These are phyloP conservation scores for Microascus cirrosus DNA, from an alignment of 2,329 filamentous ascomycete species.

Conservation along the genomic window DNA sequence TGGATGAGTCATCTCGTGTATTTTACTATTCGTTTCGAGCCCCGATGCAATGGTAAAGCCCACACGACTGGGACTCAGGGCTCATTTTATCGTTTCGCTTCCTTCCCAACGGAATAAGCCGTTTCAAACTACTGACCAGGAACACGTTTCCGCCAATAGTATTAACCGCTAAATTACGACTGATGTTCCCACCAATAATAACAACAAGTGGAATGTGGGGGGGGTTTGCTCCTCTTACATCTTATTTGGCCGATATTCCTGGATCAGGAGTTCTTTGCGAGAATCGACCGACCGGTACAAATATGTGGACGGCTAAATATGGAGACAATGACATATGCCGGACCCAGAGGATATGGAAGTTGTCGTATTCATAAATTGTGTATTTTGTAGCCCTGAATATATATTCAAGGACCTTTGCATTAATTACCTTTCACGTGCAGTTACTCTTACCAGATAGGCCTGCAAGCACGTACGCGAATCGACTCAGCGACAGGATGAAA, in stretches of 20 bases:
- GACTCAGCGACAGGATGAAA: neutral
- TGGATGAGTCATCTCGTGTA: neutral
- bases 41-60: neutral
- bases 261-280: neutral
- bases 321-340: neutral
- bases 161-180: neutral
- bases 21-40: neutral
- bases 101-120: neutral
- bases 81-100: neutral
- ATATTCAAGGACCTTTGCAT: neutral
- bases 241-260: neutral
- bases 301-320: neutral
- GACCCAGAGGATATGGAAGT: neutral
- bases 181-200: neutral
- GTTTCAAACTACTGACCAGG: neutral
- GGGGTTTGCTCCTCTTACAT: neutral
- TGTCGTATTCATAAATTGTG: neutral
- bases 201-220: no score
- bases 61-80: neutral
- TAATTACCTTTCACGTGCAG: neutral
- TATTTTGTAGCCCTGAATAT: neutral
- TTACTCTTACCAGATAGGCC: neutral
- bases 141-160: neutral
- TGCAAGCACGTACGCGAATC: neutral
- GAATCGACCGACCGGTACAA: neutral